Evolutionary conservation across 2,329 filamentous ascomycete species (phyloP).

Genomic region (Fusarium solani-melongenae): DNA sequence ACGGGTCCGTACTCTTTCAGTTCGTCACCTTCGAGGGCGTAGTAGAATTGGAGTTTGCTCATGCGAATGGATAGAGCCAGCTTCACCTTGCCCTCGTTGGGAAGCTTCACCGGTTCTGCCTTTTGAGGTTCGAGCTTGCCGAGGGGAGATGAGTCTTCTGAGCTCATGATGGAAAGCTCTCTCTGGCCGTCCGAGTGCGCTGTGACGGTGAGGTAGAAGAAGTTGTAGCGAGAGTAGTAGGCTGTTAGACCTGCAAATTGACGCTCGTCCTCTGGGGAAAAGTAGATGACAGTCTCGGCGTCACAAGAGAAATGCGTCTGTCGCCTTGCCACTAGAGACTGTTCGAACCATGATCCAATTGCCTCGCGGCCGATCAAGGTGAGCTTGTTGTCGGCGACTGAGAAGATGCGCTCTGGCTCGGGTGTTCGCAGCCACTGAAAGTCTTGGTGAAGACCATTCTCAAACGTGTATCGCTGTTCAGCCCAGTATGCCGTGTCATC

Average conservation of each 20-base stretch:
- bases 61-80: constrained; percentile 65
- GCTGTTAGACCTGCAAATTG: constrained; percentile 70
- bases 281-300: constrained; percentile 66
- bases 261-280: constrained; percentile 66
- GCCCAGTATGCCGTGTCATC: constrained; percentile 63
- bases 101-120: constrained; percentile 58
- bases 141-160: constrained; percentile 66
- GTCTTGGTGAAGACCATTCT: constrained; percentile 58
- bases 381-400: constrained; percentile 53
- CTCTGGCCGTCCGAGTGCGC: constrained; percentile 66
- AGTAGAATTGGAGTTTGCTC: constrained; percentile 65
- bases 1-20: constrained; percentile 64
- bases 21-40: constrained; percentile 59
- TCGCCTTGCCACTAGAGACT: constrained; percentile 64
- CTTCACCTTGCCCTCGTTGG: constrained; percentile 64
- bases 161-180: constrained; percentile 67
- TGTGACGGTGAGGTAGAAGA: constrained; percentile 71
- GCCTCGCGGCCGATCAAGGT: constrained; percentile 62
- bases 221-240: constrained; percentile 74
- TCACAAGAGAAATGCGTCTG: constrained; percentile 71
- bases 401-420: constrained; percentile 64
- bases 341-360: constrained; percentile 69
- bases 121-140: constrained; percentile 59
- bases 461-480: constrained; percentile 60
- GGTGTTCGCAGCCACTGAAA: constrained; percentile 70